Evolutionary conservation across 2,329 filamentous ascomycete species (phyloP).

Genomic region (Cytospora piceicola): DNA sequence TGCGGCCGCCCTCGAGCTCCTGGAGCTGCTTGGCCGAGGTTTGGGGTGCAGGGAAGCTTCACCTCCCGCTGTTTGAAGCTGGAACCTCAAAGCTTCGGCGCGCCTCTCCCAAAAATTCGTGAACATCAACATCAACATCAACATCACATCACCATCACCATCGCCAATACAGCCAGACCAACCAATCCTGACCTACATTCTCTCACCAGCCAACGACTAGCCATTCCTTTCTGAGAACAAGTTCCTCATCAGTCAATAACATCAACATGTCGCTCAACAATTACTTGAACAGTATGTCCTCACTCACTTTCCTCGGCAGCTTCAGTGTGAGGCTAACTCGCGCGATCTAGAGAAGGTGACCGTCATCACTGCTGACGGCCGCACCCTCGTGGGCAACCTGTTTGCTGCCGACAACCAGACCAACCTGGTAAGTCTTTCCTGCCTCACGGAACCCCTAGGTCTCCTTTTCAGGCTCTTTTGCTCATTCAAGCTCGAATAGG

Average conservation of each 20-base stretch:
- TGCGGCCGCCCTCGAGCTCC: not conserved
- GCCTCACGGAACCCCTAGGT: not conserved
- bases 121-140: slow-evolving; percentile 9
- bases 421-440: slow-evolving; percentile 67
- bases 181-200: not conserved
- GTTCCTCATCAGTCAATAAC: not conserved
- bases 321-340: not conserved
- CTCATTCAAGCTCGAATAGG: slow-evolving; percentile 47
- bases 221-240: not conserved
- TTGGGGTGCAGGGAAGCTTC: slow-evolving; percentile 26
- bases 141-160: not conserved
- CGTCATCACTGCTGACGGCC: slow-evolving; percentile 89
- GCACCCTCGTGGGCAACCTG: slow-evolving; percentile 81
- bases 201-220: not conserved
- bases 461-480: not conserved
- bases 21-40: slow-evolving; percentile 10
- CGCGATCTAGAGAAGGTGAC: slow-evolving; percentile 76
- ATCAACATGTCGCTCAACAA: slow-evolving; percentile 38
- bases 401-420: slow-evolving; percentile 88
- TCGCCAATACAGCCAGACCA: not conserved
- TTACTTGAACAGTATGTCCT: slow-evolving; percentile 40
- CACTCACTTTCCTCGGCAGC: not conserved
- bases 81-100: slow-evolving; percentile 3
- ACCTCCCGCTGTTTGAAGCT: not conserved
- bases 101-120: slow-evolving; percentile 23